Base-by-base conservation (phyloP, 163 green algal species). In the Picocystis sp. region DNA sequence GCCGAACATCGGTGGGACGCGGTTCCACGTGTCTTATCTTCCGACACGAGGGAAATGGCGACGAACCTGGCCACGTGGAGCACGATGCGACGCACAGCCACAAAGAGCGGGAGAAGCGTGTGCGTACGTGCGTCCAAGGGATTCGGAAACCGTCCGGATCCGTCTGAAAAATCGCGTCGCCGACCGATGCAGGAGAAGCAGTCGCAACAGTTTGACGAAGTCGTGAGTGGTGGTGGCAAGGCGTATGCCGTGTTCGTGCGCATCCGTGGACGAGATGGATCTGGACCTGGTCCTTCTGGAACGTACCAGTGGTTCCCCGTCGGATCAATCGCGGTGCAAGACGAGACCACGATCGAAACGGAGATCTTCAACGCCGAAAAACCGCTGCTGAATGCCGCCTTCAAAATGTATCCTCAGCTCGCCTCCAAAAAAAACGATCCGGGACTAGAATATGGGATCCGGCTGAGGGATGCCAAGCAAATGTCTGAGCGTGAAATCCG, bases 251-350 rank as follows among this genome's bases (percentile, higher is more conserved):
- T 29, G 22, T 56, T 56, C 25, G 24, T 56, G 22, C 23, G 50
- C 21, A 24, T 56, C 6, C 29, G 29, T 38, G 29, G 29, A 38
- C 29, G 29, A 38, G 45, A 56, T 2, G 22, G 50, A 17, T 42
- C 50, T 51, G 50, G 50, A 15, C 50, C 50, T 5, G 50, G 50
- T 22, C 50, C 50, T 21, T 21, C 29, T 11, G 50, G 50, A 3
- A 43, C 50, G 2, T 56, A 33, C n/a, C 50, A 56, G 50, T 56
- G 50, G 50, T 56, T 56, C 23, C 50, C 50, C 2, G 50, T 56
- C 10, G 50, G 50, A 10, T 42, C 50, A 5, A 56, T 56, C 3
- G 50, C 50, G 2, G 50, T 56, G 22, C 35, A 56, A 42, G 45
- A 42, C 22, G 35, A 56, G 50, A 22, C 12, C 11, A 10, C 23